Evolutionary conservation across 2,329 filamentous ascomycete genomes (phyloP).

Genomic region (Sphaerostilbella broomeana): DNA sequence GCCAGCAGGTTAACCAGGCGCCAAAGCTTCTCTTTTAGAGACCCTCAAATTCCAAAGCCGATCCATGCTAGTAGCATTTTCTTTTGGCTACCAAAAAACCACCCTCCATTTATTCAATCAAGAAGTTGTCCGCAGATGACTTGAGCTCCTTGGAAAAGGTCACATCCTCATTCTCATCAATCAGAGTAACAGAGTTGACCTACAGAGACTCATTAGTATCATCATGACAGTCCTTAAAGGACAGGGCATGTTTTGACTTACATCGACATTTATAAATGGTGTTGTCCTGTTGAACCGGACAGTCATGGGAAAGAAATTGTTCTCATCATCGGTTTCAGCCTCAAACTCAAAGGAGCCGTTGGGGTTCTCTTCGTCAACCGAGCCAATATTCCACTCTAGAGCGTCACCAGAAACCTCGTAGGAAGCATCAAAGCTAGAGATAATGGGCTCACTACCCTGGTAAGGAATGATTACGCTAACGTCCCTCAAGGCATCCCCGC

Average conservation of each 20-base stretch:
- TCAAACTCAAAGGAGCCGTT: slow-evolving; percentile 94
- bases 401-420: slow-evolving; percentile 92
- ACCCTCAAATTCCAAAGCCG: slow-evolving; percentile 11
- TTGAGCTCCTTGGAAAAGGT: slow-evolving; percentile 78
- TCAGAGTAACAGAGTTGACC: slow-evolving; percentile 63
- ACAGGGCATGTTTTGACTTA: slow-evolving; percentile 55
- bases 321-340: slow-evolving; percentile 77
- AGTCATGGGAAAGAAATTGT: slow-evolving; percentile 97
- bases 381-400: slow-evolving; percentile 88
- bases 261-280: slow-evolving; percentile 89
- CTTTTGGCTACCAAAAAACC: too few relatives aligned
- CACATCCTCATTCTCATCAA: slow-evolving; percentile 72
- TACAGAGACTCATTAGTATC: slow-evolving; percentile 7
- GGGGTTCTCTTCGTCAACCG: slow-evolving; percentile 73
- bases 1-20: slow-evolving; percentile 14
- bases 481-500: slow-evolving; percentile 70
- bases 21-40: slow-evolving; percentile 18
- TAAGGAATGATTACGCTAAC: slow-evolving; percentile 87
- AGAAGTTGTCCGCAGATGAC: slow-evolving; percentile 67
- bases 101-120: slow-evolving; percentile 57
- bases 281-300: slow-evolving; percentile 79
- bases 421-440: slow-evolving; percentile 88
- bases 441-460: slow-evolving; percentile 71
- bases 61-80: slow-evolving; percentile 13
- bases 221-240: neutral